Conservation (phyloP, 306 rosid genomes). For the Rubus parviflorus region DNA sequence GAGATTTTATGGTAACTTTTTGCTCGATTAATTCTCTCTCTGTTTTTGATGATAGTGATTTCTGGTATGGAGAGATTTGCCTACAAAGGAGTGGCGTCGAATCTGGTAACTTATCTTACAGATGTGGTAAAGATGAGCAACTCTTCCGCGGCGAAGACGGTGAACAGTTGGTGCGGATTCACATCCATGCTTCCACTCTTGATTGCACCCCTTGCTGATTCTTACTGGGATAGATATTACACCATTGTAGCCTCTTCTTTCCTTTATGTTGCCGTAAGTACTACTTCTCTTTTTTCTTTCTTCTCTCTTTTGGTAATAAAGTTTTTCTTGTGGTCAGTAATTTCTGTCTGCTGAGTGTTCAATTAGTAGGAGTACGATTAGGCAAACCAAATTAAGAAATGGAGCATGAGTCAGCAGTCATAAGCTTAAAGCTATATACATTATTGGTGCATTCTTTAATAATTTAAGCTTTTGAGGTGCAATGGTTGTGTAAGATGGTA, state of each 20-base stretch:
- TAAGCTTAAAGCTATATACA: background rate
- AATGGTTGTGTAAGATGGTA: background rate
- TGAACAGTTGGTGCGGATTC: conserved; percentile 82
- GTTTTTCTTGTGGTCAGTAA: conserved; percentile 9
- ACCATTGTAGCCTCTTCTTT: conserved; percentile 65
- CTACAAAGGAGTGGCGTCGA: conserved; percentile 88
- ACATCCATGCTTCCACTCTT: conserved; percentile 84
- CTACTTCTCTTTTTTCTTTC: background rate
- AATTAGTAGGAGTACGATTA: background rate
- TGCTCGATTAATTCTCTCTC: background rate
- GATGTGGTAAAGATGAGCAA: conserved; percentile 80
- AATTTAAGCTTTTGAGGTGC: background rate
- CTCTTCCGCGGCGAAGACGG: conserved; percentile 89
- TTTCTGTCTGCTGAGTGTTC: background rate
- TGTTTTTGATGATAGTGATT: conserved; percentile 38
- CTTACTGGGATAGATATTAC: conserved; percentile 75
- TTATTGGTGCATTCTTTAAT: background rate
- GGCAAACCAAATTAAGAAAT: background rate
- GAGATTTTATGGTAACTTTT: background rate
- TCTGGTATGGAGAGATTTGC: conserved; percentile 95
- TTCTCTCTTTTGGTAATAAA: background rate
- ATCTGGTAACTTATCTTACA: conserved; percentile 75
- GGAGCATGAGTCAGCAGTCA: background rate
- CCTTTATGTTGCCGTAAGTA: conserved; percentile 73
- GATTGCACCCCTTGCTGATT: conserved; percentile 81